Conservation (phyloP, 805 yeast species). For the Saturnispora quitensis region DNA sequence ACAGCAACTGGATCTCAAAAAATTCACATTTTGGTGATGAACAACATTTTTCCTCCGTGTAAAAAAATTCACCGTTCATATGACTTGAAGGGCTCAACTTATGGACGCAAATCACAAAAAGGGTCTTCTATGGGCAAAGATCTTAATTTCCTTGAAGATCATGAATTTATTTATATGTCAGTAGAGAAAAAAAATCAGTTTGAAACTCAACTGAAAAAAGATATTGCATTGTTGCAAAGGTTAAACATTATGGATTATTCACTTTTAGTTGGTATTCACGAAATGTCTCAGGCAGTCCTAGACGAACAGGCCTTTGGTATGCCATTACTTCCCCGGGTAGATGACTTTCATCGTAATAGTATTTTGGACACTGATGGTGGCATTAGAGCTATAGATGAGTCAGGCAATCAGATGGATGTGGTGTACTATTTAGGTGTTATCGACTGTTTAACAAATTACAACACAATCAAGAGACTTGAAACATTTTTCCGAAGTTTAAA, state of each 20-base stretch:
- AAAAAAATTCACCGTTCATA: conserved; percentile 75
- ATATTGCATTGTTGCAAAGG: conserved; percentile 60
- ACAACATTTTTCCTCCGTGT: conserved; percentile 91
- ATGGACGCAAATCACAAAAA: conserved; percentile 56
- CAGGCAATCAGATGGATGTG: conserved; percentile 50
- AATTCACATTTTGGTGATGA: conserved; percentile 93
- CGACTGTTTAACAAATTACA: conserved; percentile 82
- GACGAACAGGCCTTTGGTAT: conserved; percentile 20
- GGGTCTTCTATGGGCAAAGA: conserved; percentile 61
- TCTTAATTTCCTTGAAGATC: conserved; percentile 71
- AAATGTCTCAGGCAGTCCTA: conserved; percentile 44
- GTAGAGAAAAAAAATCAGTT: conserved; percentile 55
- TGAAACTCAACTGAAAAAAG: conserved; percentile 61
- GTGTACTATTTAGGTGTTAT: conserved; percentile 89
- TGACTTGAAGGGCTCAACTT: conserved; percentile 89
- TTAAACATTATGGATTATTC: conserved; percentile 95
- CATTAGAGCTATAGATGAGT: conserved; percentile 57
- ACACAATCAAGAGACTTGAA: conserved; percentile 66
- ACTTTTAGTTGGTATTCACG: conserved; percentile 79
- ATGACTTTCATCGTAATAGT: conserved; percentile 10
- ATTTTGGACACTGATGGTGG: conserved; percentile 56
- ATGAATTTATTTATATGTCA: conserved; percentile 63
- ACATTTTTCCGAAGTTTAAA: conserved; percentile 74
- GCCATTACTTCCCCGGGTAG: conserved; percentile 20
- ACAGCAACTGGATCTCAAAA: conserved; percentile 41